phyloP scores from a whole-genome alignment of 2,329 filamentous ascomycete genomes.

The Blumeriella jaapii region DNA sequence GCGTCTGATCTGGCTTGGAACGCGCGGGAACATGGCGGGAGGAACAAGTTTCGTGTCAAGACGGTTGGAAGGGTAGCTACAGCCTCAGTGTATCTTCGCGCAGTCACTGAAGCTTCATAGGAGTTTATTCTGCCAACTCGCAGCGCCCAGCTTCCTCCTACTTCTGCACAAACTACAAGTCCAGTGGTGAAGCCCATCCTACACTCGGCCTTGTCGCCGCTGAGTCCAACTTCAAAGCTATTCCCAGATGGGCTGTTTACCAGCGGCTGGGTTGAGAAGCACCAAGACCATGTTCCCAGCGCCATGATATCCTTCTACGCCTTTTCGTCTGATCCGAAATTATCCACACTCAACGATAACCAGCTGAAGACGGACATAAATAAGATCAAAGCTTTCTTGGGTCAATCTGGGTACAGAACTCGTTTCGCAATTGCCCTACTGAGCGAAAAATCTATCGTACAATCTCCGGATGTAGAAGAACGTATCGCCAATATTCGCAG shows the following conservation, averaged over 20 bases:
- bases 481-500: constrained; percentile 69
- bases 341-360: constrained; percentile 71
- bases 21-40: constrained; percentile 36
- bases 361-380: constrained; percentile 81
- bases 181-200: constrained; percentile 43
- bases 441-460: constrained; percentile 52
- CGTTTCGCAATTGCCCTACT: constrained; percentile 68
- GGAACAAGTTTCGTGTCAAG: constrained; percentile 54
- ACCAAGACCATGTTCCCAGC: constrained; percentile 73
- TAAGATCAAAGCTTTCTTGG: constrained; percentile 56
- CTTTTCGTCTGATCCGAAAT: constrained; percentile 60
- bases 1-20: constrained; percentile 57
- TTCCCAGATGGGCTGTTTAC: constrained; percentile 87
- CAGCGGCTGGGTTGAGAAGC: constrained; percentile 74
- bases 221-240: constrained; percentile 69
- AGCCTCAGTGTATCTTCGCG: constrained; percentile 14
- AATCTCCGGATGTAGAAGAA: constrained; percentile 52
- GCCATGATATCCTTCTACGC: constrained; percentile 72
- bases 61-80: constrained; percentile 63
- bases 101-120: constrained; percentile 30
- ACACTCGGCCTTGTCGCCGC: constrained; percentile 84
- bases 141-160: constrained; percentile 41
- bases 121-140: constrained; percentile 43
- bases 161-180: constrained; percentile 30
- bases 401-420: constrained; percentile 63